A percentile compares a stretch with the other conserved stretches of the same genome.
These are phyloP conservation scores for Rhizopus arrhizus DNA, from an alignment of 371 early-diverging fungal genomes.

Conservation along the genomic window DNA sequence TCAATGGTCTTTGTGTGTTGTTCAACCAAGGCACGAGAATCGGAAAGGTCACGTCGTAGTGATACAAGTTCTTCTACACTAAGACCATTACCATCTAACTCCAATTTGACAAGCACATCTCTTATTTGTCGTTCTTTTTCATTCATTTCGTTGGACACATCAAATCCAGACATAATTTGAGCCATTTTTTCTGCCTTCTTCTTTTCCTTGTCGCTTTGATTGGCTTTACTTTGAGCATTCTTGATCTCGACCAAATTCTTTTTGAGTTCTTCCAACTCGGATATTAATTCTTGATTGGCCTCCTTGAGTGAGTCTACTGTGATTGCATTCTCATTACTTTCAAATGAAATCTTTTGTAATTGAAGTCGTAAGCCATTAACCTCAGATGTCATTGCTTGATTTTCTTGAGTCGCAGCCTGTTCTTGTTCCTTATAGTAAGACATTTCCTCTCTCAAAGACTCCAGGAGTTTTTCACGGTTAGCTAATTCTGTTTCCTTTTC, in stretches of 20 bases:
- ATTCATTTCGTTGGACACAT: constrained; percentile 68
- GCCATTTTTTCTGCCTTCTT: constrained; percentile 83
- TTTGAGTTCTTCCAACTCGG: constrained; percentile 74
- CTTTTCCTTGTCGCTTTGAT: constrained; percentile 70
- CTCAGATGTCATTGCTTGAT: constrained; percentile 70
- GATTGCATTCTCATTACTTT: constrained; percentile 82
- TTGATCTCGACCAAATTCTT: constrained; percentile 54
- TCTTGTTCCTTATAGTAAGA: constrained; percentile 65
- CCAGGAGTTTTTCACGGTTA: constrained; percentile 56
- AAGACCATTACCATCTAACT: constrained; percentile 36
- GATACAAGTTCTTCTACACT: constrained; percentile 74
- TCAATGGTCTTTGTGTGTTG: constrained; percentile 72
- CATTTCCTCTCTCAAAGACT: constrained; percentile 68
- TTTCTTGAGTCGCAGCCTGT: constrained; percentile 62
- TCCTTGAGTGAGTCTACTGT: constrained; percentile 84
- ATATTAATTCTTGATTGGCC: constrained; percentile 71
- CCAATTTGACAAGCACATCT: constrained; percentile 71
- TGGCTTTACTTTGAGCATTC: constrained; percentile 19
- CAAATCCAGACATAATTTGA: constrained; percentile 86
- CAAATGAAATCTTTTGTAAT: constrained; percentile 83
- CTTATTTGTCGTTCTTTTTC: constrained; percentile 80
- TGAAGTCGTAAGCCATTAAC: constrained; percentile 74
- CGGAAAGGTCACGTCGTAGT: constrained; percentile 77
- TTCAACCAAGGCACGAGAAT: constrained; percentile 66
- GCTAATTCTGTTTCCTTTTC: constrained; percentile 80